phyloP scores from a whole-genome alignment of 768 basidiomycete species.

The Mycena leptocephala region DNA sequence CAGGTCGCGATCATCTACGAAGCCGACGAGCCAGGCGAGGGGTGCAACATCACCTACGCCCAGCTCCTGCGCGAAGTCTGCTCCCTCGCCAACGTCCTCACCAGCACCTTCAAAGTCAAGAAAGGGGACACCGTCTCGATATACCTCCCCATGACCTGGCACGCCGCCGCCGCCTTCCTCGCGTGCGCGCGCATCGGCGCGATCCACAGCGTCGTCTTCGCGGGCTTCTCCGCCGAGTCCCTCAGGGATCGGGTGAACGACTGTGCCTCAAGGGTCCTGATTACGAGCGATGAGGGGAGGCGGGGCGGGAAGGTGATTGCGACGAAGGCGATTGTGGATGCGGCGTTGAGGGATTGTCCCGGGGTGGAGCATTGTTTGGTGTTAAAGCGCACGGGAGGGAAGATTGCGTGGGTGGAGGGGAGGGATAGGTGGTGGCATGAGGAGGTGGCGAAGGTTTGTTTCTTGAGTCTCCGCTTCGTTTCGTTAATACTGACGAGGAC shows the following conservation, averaged over 20 bases:
- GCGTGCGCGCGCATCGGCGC: slow-evolving; percentile 98
- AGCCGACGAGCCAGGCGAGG: slow-evolving; percentile 93
- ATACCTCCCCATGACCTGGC: slow-evolving; percentile 97
- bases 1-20: slow-evolving; percentile 99
- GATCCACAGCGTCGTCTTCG: slow-evolving; percentile 97
- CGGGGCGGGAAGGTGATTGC: slow-evolving; percentile 97
- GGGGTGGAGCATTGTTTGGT: slow-evolving; percentile 93
- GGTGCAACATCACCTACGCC: slow-evolving; percentile 82
- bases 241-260: slow-evolving; percentile 94
- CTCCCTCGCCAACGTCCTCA: slow-evolving; percentile 93
- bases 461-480: not conserved
- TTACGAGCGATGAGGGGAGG: slow-evolving; percentile 95
- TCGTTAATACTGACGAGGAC: slow-evolving; percentile 74
- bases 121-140: slow-evolving; percentile 97
- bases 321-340: slow-evolving; percentile 94
- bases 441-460: slow-evolving; percentile 80
- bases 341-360: slow-evolving; percentile 89
- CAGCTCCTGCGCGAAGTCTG: slow-evolving; percentile 94
- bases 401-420: slow-evolving; percentile 86
- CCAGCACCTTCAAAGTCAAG: slow-evolving; percentile 84
- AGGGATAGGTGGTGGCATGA: slow-evolving; percentile 99
- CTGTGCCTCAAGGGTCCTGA: slow-evolving; percentile 91
- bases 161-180: slow-evolving; percentile 96
- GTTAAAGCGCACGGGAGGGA: slow-evolving; percentile 87
- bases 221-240: slow-evolving; percentile 96